Base-by-base conservation (phyloP, 345 rosid species). In the Eutrema heterophyllum region DNA sequence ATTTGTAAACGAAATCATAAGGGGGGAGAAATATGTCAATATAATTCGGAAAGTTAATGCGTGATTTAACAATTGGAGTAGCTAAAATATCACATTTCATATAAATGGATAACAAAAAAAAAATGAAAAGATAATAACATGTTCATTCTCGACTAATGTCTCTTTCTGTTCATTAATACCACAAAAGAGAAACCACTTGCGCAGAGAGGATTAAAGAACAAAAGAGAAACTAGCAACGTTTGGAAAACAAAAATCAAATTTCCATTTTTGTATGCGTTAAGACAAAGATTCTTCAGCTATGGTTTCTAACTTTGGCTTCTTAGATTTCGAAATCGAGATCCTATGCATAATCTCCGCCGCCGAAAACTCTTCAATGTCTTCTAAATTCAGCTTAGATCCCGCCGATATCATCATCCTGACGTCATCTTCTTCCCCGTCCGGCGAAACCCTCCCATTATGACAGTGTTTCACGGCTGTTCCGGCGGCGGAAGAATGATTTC, bases 221-320 rank as follows among this genome's bases (percentile, higher is more conserved):
- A n/a, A 27, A 71, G n/a, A 14, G 13, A 45, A 6, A 46, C 12
- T 35, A 18, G 10, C 0, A 24, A 49, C 24, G 29, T 21, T 41
- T 32, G 11, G 58, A 18, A 1, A 18, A 1, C 38, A 5, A 55
- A 15, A 67, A 67, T 29, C 15, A 33, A 49, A 32, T 32, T 41
- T 24, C 38, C 40, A 26, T 52, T 9, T 49, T 52, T 62, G 30
- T 29, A 7, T 52, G 5, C 13, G 65, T 73, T 30, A 67, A 62
- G 58, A 52, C 67, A 67, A 30, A 32, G 86, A 83, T 73, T 92
- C 88, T 79, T 92, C 97, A 32, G 38, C 77, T 24, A 89, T 92
- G 7, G 96, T 89, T 71, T 86, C 96, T 82, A 92, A 74, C 83
- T 76, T 67, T 8, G 97, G 97, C 65, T 86, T 92, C 93, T 79